phyloP scores from a whole-genome alignment of 495 filamentous ascomycete species.

The Neurospora sp. region DNA sequence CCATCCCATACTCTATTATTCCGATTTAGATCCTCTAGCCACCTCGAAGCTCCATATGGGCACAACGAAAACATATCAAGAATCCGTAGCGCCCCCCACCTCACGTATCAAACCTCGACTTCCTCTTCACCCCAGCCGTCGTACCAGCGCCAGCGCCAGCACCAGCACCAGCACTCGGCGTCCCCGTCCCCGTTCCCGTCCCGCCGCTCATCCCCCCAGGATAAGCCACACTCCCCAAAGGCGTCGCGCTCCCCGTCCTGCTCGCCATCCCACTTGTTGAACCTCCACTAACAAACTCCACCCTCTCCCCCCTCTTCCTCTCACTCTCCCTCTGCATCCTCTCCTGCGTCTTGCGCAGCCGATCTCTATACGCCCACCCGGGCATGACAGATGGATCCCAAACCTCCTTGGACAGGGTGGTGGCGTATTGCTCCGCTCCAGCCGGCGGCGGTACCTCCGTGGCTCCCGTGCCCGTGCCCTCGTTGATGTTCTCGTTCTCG shows the following conservation, averaged over 20 bases:
- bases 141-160: not conserved
- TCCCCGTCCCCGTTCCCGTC: not conserved
- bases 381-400: slow-evolving; percentile 63
- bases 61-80: not conserved
- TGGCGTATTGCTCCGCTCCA: slow-evolving; percentile 52
- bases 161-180: not conserved
- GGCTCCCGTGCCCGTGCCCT: too few relatives aligned
- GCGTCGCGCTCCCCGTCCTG: slow-evolving; percentile 15
- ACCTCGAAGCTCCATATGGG: not conserved
- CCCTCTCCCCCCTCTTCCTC: slow-evolving; percentile 41
- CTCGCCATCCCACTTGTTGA: slow-evolving; percentile 14
- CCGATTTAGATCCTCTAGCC: not conserved
- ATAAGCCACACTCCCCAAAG: slow-evolving; percentile 20
- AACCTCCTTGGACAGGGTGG: slow-evolving; percentile 54
- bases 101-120: slow-evolving; percentile 41
- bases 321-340: slow-evolving; percentile 49
- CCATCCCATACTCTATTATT: not conserved
- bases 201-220: slow-evolving; percentile 25
- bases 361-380: slow-evolving; percentile 61
- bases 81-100: not conserved
- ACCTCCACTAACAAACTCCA: slow-evolving; percentile 68
- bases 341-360: slow-evolving; percentile 56
- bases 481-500: too few relatives aligned
- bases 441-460: not conserved
- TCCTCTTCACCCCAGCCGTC: slow-evolving; percentile 23